Evolutionary conservation across 2,329 filamentous ascomycete genomes (phyloP).

Genomic region (Colletotrichum tabaci): DNA sequence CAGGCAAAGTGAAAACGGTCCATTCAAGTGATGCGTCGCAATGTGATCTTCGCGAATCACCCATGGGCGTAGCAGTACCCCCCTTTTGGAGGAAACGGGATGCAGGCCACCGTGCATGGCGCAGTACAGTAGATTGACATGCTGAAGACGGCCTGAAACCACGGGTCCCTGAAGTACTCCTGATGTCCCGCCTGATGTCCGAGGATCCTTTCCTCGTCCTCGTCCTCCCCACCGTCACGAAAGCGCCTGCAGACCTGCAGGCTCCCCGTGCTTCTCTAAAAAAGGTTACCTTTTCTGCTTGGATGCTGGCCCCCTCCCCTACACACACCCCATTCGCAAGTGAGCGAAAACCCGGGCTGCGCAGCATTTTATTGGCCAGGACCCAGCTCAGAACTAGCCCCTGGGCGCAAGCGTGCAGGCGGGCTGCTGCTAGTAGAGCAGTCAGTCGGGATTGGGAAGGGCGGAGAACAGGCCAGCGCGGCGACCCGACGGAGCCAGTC

Average conservation of each 20-base stretch:
- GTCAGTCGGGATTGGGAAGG: conserved; percentile 11
- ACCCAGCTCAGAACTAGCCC: conserved; percentile 29
- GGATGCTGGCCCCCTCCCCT: conserved; percentile 30
- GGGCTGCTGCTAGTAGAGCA: conserved; percentile 15
- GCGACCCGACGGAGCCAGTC: conserved; percentile 31
- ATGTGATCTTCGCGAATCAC: background rate
- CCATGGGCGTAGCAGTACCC: background rate
- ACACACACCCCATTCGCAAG: conserved; percentile 30
- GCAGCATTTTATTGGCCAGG: conserved; percentile 24
- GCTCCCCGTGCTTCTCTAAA: conserved; percentile 34
- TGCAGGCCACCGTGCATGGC: conserved; percentile 29
- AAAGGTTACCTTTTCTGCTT: conserved; percentile 32
- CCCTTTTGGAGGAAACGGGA: conserved; percentile 35
- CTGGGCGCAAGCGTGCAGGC: conserved; percentile 30
- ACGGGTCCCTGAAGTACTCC: conserved; percentile 24
- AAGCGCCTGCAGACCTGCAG: conserved; percentile 28
- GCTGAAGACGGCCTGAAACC: background rate
- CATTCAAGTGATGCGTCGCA: conserved; percentile 5
- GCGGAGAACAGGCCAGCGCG: conserved; percentile 36
- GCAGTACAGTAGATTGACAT: conserved; percentile 32
- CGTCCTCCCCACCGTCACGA: conserved; percentile 20
- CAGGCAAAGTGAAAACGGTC: conserved; percentile 12
- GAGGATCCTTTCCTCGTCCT: conserved; percentile 22
- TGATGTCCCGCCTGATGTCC: conserved; percentile 37
- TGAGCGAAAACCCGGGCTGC: conserved; percentile 30